Percentiles rank a stretch among this genome's conserved stretches.
phyloP scores from a whole-genome alignment of 2,329 filamentous ascomycete genomes.

The Arachnomyces sp. region DNA sequence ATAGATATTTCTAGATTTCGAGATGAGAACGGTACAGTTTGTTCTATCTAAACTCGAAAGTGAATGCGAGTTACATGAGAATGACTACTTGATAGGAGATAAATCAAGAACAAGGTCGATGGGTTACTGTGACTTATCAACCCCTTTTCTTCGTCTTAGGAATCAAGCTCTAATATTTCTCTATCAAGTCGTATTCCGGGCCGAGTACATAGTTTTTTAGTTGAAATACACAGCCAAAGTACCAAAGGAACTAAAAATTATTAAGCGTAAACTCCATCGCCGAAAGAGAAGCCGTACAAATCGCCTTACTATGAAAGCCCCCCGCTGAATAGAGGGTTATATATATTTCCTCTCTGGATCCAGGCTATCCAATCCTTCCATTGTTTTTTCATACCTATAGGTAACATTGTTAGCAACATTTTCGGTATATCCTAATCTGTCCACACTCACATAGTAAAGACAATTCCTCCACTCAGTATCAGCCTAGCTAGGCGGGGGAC shows the following conservation, averaged over 20 bases:
- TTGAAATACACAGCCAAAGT: no score
- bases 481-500: slow-evolving; percentile 75
- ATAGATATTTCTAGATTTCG: no score
- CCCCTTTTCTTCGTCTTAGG: no score
- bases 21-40: no score
- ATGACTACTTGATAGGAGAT: not conserved
- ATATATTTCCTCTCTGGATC: slow-evolving; percentile 83
- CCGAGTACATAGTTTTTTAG: no score
- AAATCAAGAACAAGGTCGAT: not conserved
- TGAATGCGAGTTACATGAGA: no score
- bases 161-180: no score
- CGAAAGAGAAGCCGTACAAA: not conserved
- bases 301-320: not conserved
- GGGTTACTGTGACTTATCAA: no score
- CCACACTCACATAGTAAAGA: slow-evolving; percentile 73
- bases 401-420: slow-evolving; percentile 9
- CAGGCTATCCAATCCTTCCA: slow-evolving; percentile 70
- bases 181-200: no score
- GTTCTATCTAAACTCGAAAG: no score
- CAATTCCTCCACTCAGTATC: slow-evolving; percentile 88
- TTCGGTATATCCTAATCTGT: not conserved
- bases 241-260: no score
- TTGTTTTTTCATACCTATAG: slow-evolving; percentile 78
- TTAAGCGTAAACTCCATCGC: no score
- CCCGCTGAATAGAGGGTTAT: slow-evolving; percentile 34